Evolutionary conservation across 768 basidiomycete species (phyloP), one percentile per base, ranked within the genome.

Genomic region (Jaapia argillacea): DNA sequence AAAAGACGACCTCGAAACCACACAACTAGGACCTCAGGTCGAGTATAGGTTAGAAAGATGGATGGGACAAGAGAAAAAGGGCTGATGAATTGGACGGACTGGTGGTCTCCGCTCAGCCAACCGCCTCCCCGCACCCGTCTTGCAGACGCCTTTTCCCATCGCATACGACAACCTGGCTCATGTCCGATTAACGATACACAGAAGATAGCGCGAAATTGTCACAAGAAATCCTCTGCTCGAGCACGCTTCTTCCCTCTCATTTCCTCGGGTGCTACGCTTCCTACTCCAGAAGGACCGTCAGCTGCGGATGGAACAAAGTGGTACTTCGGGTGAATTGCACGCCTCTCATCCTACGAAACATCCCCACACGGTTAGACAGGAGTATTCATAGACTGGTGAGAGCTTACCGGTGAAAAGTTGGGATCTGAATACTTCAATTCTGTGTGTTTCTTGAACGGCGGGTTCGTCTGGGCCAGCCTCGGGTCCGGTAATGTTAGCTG

Each of bases 201-300:
- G 6, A 37, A 13, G 10, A 18, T 18, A 27, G 13, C 2, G 20
- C 10, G 38, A 18, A 24, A 16, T 33, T 44, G 40, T 51, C 61
- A 88, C 53, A 90, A 63, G 61, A 86, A 87, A 60, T 91, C 89
- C 61, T 90, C 87, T 24, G 89, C 89, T 51, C 86, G 70, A 38
- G 87, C 84, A 38, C 89, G 69, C 62, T 91, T 91, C 68, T 80
- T 86, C 39, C 87, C 86, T 50, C 84, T 74, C 40, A 73, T 66
- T 54, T 85, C 84, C 41, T 83, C 81, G 24, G 51, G 54, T 22
- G 53, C 53, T 42, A 59, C 48, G 45, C 60, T 61, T 48, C 59
- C 57, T 44, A 58, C 58, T n/a, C n/a, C n/a, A 18, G 52, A 55
- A 40, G 51, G 50, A 23, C 58, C 49, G 36, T 63, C 62, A 13